Evolutionary conservation across 2,329 filamentous ascomycete species (phyloP), one percentile per base, ranked within the genome.

Genomic region (Ascomycota sp.): DNA sequence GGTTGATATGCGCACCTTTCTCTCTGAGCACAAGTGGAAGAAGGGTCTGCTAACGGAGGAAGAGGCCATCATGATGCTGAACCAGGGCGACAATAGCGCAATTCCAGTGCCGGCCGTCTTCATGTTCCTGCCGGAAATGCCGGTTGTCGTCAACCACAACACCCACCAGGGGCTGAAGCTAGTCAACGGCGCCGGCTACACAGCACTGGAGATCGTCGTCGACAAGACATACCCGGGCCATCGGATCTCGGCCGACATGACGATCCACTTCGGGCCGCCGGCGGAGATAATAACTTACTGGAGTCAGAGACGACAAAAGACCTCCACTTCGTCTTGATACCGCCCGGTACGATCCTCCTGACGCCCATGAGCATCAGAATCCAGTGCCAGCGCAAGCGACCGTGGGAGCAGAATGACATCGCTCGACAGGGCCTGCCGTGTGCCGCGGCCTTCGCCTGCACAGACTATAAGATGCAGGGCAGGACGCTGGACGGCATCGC

Each of bases 81-180:
- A 26, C 29, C 24, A 29, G 2, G 31, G 31, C 2, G 31, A 32
- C 13, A 27, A 32, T 4, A 32, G 31, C 19, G 8, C 27, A 20
- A 29, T 29, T 17, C 27, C 27, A 3, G 27, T 29, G 22, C 31
- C 27, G 13, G 27, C 22, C 22, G 17, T 32, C 23, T 29, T 32
- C 27, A 32, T 32, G 27, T 27, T 32, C 27, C 22, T 29, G 4
- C 15, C 27, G 15, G 25, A 20, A 12, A 20, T 10, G 29, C 25
- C 31, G 25, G 25, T 17, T 20, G 24, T 26, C 15, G 23, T 30
- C 9, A 30, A 25, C 29, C 15, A 30, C 7, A 25, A 30, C 17
- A 31, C 30, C 5, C 30, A 31, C 19, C 30, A 31, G 13, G 30
- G 30, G 5, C 13, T 31, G 11, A 31, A 27, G 25, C 19, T 31